These are phyloP conservation scores for Miscanthus lutarioriparius DNA, from an alignment of 176 grass and related monocot genomes.

Conservation along the genomic window DNA sequence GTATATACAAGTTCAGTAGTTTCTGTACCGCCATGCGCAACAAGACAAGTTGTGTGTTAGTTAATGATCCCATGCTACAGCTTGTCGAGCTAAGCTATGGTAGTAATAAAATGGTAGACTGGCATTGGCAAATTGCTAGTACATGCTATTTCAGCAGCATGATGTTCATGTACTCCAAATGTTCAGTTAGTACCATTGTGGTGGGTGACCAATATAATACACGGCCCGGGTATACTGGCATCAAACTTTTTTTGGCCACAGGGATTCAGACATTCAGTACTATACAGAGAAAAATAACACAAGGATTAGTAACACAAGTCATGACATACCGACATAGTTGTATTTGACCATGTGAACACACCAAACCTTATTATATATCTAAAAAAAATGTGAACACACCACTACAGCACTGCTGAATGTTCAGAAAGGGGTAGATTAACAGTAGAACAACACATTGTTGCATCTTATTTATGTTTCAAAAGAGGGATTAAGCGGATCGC, in stretches of 20 bases:
- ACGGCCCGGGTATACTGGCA: not conserved
- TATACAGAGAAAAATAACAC: not conserved
- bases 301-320: not conserved
- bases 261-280: not conserved
- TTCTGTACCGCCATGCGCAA: not conserved
- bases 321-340: not conserved
- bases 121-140: not conserved
- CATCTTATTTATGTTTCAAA: conserved; percentile 47
- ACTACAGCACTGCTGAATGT: not conserved
- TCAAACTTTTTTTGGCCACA: not conserved
- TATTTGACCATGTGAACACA: not conserved
- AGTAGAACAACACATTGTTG: not conserved
- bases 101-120: not conserved
- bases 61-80: conserved; percentile 7
- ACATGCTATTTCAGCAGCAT: not conserved
- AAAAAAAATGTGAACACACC: too few species aligned
- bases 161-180: not conserved
- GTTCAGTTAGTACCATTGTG: conserved; percentile 15
- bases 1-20: not conserved
- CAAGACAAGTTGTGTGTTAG: not conserved
- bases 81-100: not conserved
- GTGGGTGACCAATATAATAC: conserved; percentile 11
- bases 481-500: not conserved
- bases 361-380: not conserved
- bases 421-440: not conserved